Evolutionary conservation across 768 basidiomycete genomes (phyloP).

Genomic region (Mycena amicta): DNA sequence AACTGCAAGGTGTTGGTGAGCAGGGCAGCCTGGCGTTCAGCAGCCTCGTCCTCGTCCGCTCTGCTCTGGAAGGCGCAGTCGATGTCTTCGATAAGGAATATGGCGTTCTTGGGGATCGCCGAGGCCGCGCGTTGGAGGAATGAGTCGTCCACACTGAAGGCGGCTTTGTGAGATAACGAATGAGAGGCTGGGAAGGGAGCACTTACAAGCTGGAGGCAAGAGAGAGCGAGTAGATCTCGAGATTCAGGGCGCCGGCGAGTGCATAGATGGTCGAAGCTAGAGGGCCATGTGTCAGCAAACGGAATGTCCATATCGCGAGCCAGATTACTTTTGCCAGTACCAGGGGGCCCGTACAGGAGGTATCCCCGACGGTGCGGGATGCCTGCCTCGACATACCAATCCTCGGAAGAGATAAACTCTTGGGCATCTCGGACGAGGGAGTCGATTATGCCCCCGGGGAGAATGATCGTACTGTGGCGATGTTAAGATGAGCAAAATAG

Average conservation of each 20-base stretch:
- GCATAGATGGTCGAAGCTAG: constrained; percentile 58
- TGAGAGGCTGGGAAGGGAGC: too few species aligned
- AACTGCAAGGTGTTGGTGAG: neutral
- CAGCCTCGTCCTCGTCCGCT: constrained; percentile 39
- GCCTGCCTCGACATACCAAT: constrained; percentile 61
- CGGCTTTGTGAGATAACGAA: too few species aligned
- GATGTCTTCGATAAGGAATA: constrained; percentile 42
- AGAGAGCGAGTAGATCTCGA: constrained; percentile 80
- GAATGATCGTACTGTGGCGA: constrained; percentile 46
- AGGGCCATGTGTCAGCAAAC: constrained; percentile 35
- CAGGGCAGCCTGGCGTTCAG: neutral
- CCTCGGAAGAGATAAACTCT: constrained; percentile 54
- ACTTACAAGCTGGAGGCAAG: constrained; percentile 50
- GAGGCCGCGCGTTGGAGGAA: constrained; percentile 30
- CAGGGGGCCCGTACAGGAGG: constrained; percentile 60
- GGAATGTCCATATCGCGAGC: constrained; percentile 13
- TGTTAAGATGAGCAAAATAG: neutral
- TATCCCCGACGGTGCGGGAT: constrained; percentile 63
- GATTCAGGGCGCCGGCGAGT: constrained; percentile 63
- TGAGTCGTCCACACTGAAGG: constrained; percentile 31
- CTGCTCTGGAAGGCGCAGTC: constrained; percentile 45
- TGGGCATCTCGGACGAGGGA: constrained; percentile 51
- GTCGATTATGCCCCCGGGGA: constrained; percentile 49
- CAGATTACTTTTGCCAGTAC: constrained; percentile 59
- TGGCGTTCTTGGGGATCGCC: constrained; percentile 30